These are phyloP conservation scores for Naegleria lovaniensis DNA, from an alignment of 208 protist species.

Conservation along the genomic window DNA sequence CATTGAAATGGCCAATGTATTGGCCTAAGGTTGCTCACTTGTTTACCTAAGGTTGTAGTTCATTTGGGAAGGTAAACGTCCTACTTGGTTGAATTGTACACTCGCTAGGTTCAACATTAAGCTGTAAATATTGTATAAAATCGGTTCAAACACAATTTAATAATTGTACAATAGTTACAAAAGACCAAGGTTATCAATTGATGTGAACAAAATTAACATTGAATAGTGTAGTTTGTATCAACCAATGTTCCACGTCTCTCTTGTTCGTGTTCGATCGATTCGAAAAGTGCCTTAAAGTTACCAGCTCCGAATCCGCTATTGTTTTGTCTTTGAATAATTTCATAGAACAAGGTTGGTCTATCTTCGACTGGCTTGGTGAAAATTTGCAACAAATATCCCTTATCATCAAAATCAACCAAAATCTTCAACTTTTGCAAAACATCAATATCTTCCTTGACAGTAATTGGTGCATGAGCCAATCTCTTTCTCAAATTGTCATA, in stretches of 20 bases:
- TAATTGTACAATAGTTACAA: too few relatives aligned
- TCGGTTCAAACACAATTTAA: too few relatives aligned
- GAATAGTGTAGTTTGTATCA: background rate
- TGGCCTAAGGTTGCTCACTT: too few relatives aligned
- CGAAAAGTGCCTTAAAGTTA: slow-evolving; percentile 68
- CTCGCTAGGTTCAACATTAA: too few relatives aligned
- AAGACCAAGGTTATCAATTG: too few relatives aligned
- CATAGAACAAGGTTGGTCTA: slow-evolving; percentile 70
- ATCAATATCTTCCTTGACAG: slow-evolving; percentile 51
- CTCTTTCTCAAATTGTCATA: slow-evolving; percentile 55
- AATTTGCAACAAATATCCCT: slow-evolving; percentile 72
- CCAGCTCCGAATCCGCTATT: slow-evolving; percentile 66
- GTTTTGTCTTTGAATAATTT: slow-evolving; percentile 69
- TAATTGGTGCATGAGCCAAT: slow-evolving; percentile 44
- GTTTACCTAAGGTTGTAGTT: too few relatives aligned
- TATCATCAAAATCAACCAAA: slow-evolving; percentile 71
- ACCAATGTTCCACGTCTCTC: slow-evolving; percentile 16
- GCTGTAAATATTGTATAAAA: too few relatives aligned
- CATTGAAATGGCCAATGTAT: too few relatives aligned
- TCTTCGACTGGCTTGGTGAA: slow-evolving; percentile 72
- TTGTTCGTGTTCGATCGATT: slow-evolving; percentile 53
- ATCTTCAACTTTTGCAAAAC: slow-evolving; percentile 52
- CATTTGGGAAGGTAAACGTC: too few relatives aligned
- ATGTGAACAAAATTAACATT: too few relatives aligned
- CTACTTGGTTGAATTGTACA: too few relatives aligned